Evolutionary conservation across 805 yeast genomes (phyloP).

Genomic region (Brettanomyces nanus): DNA sequence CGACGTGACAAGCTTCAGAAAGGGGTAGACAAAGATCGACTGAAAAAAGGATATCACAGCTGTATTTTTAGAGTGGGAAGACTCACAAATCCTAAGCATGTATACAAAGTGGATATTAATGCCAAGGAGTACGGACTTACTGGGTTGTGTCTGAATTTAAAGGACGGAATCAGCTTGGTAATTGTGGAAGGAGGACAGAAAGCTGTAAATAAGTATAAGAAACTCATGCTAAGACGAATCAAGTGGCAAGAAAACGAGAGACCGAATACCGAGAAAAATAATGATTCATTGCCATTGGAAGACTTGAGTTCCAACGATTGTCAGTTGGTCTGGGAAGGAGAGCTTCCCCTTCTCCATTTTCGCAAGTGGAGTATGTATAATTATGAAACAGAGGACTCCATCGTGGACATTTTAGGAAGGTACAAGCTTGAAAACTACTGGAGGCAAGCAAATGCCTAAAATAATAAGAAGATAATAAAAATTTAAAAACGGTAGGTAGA

Average conservation of each 20-base stretch:
- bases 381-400: constrained; percentile 42
- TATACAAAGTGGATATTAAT: constrained; percentile 69
- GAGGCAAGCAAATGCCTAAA: constrained; percentile 33
- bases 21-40: constrained; percentile 42
- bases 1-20: constrained; percentile 38
- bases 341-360: constrained; percentile 43
- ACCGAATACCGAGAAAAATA: constrained; percentile 17
- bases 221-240: constrained; percentile 52
- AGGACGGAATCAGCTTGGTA: constrained; percentile 43
- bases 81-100: constrained; percentile 56
- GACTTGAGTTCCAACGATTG: constrained; percentile 40
- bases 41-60: constrained; percentile 40
- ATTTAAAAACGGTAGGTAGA: too few relatives aligned
- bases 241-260: constrained; percentile 54
- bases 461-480: too few relatives aligned
- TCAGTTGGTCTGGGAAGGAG: constrained; percentile 64
- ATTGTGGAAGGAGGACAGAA: constrained; percentile 71
- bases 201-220: constrained; percentile 52
- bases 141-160: constrained; percentile 51
- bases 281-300: constrained; percentile 12
- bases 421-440: constrained; percentile 55
- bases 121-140: constrained; percentile 62
- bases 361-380: constrained; percentile 61
- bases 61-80: constrained; percentile 51
- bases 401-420: constrained; percentile 37